phyloP scores from a whole-genome alignment of 257 asterid species.

The Salvia splendens region DNA sequence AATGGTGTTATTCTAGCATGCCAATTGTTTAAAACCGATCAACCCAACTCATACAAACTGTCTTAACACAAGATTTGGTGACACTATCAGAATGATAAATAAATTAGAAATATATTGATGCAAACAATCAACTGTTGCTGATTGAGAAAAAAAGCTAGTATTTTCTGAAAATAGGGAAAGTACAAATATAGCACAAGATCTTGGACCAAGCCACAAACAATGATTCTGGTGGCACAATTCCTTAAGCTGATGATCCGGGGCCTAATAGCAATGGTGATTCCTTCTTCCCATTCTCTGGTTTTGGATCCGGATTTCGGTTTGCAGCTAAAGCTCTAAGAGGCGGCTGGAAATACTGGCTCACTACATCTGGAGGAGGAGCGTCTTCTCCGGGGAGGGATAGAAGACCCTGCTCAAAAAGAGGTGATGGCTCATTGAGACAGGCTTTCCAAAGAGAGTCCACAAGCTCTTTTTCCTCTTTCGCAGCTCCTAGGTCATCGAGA shows the following conservation, averaged over 20 bases:
- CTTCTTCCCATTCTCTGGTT: conserved; percentile 43
- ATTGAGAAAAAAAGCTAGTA: too few species aligned
- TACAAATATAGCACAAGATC: too few species aligned
- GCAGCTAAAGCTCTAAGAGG: conserved; percentile 87
- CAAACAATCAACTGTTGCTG: too few species aligned
- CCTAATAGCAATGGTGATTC: conserved; percentile 63
- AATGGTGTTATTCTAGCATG: too few species aligned
- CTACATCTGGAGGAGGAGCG: conserved; percentile 82
- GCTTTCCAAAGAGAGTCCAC: conserved; percentile 82
- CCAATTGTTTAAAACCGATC: too few species aligned
- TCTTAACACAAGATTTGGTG: too few species aligned
- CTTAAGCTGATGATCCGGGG: conserved; percentile 36
- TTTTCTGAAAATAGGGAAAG: too few species aligned
- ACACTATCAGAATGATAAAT: too few species aligned
- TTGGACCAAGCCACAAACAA: too few species aligned
- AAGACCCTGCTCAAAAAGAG: conserved; percentile 76
- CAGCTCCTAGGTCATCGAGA: conserved; percentile 73
- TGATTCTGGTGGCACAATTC: background rate
- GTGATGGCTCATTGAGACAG: conserved; percentile 61
- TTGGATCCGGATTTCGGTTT: conserved; percentile 42
- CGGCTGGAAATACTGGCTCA: conserved; percentile 72
- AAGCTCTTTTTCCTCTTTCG: conserved; percentile 74
- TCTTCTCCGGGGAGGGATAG: conserved; percentile 80
- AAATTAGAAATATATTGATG: too few species aligned
- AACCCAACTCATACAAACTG: too few species aligned